Conservation (phyloP, 2,329 filamentous ascomycete species). For the Aspergillus ochraceoroseus region DNA sequence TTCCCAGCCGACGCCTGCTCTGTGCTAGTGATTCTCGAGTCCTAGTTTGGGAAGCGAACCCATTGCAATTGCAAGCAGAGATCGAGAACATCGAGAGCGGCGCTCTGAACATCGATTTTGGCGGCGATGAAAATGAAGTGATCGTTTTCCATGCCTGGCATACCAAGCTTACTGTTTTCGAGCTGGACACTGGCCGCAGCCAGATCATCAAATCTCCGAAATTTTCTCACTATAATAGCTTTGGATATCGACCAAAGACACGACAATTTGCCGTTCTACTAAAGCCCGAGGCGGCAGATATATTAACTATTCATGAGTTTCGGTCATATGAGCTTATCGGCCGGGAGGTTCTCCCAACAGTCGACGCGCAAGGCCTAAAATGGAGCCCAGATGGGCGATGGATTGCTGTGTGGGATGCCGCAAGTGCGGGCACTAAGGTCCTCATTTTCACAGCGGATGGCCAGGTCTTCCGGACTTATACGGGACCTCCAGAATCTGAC, state of each 20-base stretch:
- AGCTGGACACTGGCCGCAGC: slow-evolving; percentile 33
- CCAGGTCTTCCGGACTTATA: slow-evolving; percentile 53
- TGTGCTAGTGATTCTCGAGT: slow-evolving; percentile 34
- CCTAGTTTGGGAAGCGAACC: slow-evolving; percentile 36
- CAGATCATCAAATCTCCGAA: slow-evolving; percentile 41
- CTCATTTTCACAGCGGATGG: slow-evolving; percentile 57
- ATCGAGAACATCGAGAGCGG: slow-evolving; percentile 40
- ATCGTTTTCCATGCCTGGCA: slow-evolving; percentile 41
- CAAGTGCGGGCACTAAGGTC: slow-evolving; percentile 49
- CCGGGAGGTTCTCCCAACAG: slow-evolving; percentile 43
- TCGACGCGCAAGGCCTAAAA: slow-evolving; percentile 54
- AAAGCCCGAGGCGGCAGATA: slow-evolving; percentile 38
- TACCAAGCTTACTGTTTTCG: slow-evolving; percentile 37
- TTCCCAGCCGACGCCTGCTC: slow-evolving; percentile 32
- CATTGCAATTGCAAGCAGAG: slow-evolving; percentile 36
- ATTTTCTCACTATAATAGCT: slow-evolving; percentile 34
- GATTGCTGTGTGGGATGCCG: slow-evolving; percentile 55
- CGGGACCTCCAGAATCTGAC: slow-evolving; percentile 36
- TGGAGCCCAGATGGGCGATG: slow-evolving; percentile 59
- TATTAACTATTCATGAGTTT: slow-evolving; percentile 39
- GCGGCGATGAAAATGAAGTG: slow-evolving; percentile 34
- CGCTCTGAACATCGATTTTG: slow-evolving; percentile 38
- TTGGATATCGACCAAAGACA: slow-evolving; percentile 40
- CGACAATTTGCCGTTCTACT: slow-evolving; percentile 39
- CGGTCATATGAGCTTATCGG: slow-evolving; percentile 34